Conservation (phyloP, 805 yeast genomes). For the Zygotorulaspora sp. region DNA sequence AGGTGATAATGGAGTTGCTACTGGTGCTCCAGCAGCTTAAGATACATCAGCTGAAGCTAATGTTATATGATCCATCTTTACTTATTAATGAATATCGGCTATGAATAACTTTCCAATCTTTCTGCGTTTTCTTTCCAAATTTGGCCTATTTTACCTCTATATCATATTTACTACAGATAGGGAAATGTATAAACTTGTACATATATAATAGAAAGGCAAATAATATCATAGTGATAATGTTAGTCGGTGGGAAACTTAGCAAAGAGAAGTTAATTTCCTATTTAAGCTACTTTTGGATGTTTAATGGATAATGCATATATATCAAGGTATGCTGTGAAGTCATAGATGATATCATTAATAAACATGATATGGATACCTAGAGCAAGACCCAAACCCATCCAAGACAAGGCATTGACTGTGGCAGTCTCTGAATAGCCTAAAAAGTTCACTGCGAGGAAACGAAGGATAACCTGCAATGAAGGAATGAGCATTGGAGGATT, state of each 20-base stretch:
- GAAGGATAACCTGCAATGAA: slow-evolving; percentile 39
- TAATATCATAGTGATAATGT: slow-evolving; percentile 1
- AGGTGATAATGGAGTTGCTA: slow-evolving; percentile 48
- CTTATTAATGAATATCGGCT: slow-evolving; percentile 16
- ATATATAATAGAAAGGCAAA: slow-evolving; percentile 13
- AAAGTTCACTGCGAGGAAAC: slow-evolving; percentile 22
- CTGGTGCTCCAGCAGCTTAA: slow-evolving; percentile 26
- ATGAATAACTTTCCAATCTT: not conserved
- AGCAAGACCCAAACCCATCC: slow-evolving; percentile 65
- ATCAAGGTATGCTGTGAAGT: slow-evolving; percentile 74
- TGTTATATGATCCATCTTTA: slow-evolving; percentile 4
- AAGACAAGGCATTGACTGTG: slow-evolving; percentile 49
- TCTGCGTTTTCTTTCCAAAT: slow-evolving; percentile 5
- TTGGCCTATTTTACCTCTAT: slow-evolving; percentile 15
- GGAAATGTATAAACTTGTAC: slow-evolving; percentile 17
- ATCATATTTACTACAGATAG: slow-evolving; percentile 8
- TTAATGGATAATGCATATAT: slow-evolving; percentile 82
- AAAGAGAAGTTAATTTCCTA: not conserved
- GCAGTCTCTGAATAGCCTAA: slow-evolving; percentile 36
- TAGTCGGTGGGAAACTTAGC: no score
- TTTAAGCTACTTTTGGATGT: slow-evolving; percentile 54
- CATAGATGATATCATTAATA: slow-evolving; percentile 72
- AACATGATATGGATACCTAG: slow-evolving; percentile 65
- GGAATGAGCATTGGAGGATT: slow-evolving; percentile 73
- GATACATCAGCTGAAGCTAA: not conserved